These are phyloP conservation scores for Cicer arietinum DNA, from an alignment of 306 rosid species.

Conservation along the genomic window DNA sequence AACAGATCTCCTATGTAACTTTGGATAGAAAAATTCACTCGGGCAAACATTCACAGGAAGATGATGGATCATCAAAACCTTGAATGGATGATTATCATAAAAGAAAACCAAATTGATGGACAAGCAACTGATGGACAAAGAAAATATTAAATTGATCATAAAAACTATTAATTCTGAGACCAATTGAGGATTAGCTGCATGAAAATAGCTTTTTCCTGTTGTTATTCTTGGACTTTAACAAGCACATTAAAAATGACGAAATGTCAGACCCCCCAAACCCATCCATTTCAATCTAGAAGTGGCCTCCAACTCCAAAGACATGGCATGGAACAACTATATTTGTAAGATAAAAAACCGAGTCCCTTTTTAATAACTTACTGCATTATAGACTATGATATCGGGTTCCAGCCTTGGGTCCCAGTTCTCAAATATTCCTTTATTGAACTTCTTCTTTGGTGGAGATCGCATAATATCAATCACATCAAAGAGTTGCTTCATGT, in stretches of 20 bases:
- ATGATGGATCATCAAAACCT: conserved; percentile 6
- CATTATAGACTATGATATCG: conserved; percentile 78
- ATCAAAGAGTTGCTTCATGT: conserved; percentile 89
- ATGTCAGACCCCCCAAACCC: conserved; percentile 23
- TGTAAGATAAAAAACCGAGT: conserved; percentile 22
- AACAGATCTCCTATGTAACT: conserved; percentile 21
- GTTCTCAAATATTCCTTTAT: conserved; percentile 69
- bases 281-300: conserved; percentile 28
- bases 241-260: conserved; percentile 32
- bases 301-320: conserved; percentile 41
- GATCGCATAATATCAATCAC: conserved; percentile 86
- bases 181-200: conserved; percentile 30
- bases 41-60: conserved; percentile 25
- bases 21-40: conserved; percentile 17
- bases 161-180: conserved; percentile 14
- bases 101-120: neutral
- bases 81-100: too few species aligned
- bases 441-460: conserved; percentile 83
- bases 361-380: conserved; percentile 61
- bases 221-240: conserved; percentile 21
- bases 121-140: conserved; percentile 5
- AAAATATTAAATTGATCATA: conserved; percentile 25
- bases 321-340: conserved; percentile 20
- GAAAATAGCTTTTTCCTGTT: conserved; percentile 23
- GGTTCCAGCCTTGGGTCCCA: conserved; percentile 97